Evolutionary conservation across 2,329 filamentous ascomycete species (phyloP).

Genomic region (Penicillium decumbens): DNA sequence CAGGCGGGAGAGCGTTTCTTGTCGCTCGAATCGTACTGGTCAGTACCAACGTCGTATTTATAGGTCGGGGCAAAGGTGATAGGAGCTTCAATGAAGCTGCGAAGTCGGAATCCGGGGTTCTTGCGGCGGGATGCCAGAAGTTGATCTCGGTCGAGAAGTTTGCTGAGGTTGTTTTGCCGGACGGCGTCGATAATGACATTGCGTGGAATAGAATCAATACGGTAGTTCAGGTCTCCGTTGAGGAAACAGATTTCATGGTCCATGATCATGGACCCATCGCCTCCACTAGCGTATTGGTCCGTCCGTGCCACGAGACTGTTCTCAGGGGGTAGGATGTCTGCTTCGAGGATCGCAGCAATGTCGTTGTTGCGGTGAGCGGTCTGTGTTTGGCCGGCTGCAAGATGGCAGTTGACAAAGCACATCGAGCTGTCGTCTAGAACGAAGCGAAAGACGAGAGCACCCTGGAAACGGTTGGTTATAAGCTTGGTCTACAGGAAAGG

Average conservation of each 20-base stretch:
- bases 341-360: slow-evolving; percentile 81
- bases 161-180: slow-evolving; percentile 71
- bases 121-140: slow-evolving; percentile 81
- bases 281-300: slow-evolving; percentile 82
- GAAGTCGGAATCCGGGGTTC: slow-evolving; percentile 82
- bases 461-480: slow-evolving; percentile 42
- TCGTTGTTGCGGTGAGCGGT: slow-evolving; percentile 91
- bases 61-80: slow-evolving; percentile 95
- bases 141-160: slow-evolving; percentile 89
- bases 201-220: slow-evolving; percentile 93
- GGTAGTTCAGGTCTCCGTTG: slow-evolving; percentile 96
- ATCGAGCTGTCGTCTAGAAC: slow-evolving; percentile 87
- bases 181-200: slow-evolving; percentile 87
- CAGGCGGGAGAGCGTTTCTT: slow-evolving; percentile 92
- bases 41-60: slow-evolving; percentile 95
- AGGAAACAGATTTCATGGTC: slow-evolving; percentile 97
- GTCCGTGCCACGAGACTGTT: slow-evolving; percentile 62
- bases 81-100: slow-evolving; percentile 82
- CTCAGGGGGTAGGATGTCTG: slow-evolving; percentile 67
- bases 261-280: slow-evolving; percentile 88
- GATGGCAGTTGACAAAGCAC: slow-evolving; percentile 95
- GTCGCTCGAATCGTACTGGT: slow-evolving; percentile 89
- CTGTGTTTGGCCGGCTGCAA: slow-evolving; percentile 88
- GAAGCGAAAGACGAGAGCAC: slow-evolving; percentile 87
- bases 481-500: background rate